Evolutionary conservation across 2,329 filamentous ascomycete species (phyloP).

Genomic region (Ceratocystis cacaofunesta): DNA sequence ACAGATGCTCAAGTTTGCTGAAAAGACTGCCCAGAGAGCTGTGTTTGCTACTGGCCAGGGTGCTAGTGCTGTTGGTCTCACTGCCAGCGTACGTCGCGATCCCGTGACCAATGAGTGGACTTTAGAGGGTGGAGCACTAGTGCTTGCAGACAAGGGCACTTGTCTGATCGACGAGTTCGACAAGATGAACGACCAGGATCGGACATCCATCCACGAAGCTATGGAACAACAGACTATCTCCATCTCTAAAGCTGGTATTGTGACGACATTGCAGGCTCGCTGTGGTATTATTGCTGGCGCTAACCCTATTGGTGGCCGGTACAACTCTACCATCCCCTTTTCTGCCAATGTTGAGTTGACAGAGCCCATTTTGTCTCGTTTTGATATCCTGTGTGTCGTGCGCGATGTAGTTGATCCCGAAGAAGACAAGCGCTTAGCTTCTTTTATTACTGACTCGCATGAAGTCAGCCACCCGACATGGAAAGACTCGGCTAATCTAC

Average conservation of each 20-base stretch:
- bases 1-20: conserved; percentile 91
- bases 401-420: conserved; percentile 84
- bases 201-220: conserved; percentile 95
- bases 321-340: conserved; percentile 93
- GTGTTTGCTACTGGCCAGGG: conserved; percentile 97
- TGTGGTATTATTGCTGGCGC: conserved; percentile 94
- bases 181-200: conserved; percentile 99
- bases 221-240: conserved; percentile 99
- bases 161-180: conserved; percentile 98
- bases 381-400: conserved; percentile 92
- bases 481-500: conserved; percentile 26
- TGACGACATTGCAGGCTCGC: conserved; percentile 88
- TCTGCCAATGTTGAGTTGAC: conserved; percentile 93
- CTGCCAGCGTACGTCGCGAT: conserved; percentile 87
- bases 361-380: conserved; percentile 93
- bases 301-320: conserved; percentile 89
- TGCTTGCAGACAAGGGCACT: conserved; percentile 85
- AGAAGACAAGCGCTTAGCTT: conserved; percentile 84
- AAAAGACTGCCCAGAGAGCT: conserved; percentile 90
- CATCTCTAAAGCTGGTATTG: conserved; percentile 96
- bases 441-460: conserved; percentile 90
- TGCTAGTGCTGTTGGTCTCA: conserved; percentile 92
- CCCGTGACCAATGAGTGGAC: conserved; percentile 96
- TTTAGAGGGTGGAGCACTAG: conserved; percentile 84
- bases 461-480: conserved; percentile 66